Percentiles rank a stretch among this genome's conserved stretches.
Conservation (phyloP, 2,329 filamentous ascomycete genomes). For the Diaporthe sp. region DNA sequence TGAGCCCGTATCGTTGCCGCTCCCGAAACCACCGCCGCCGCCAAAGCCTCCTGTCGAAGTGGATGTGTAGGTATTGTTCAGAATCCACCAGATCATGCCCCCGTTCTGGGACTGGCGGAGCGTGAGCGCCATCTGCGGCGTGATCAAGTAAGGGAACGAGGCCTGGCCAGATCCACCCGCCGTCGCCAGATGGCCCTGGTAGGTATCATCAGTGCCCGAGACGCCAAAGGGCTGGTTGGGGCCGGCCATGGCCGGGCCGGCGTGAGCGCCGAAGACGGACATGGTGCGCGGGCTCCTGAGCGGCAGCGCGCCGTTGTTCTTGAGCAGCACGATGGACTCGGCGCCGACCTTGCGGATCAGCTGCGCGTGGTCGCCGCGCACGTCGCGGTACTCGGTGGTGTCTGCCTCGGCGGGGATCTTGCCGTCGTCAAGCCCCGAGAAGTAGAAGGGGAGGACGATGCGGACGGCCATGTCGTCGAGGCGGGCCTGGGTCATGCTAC, state of each 20-base stretch:
- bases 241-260: conserved; percentile 72
- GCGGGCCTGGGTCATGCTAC: conserved; percentile 67
- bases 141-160: conserved; percentile 66
- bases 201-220: conserved; percentile 34
- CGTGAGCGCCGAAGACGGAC: conserved; percentile 68
- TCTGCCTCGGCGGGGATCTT: conserved; percentile 63
- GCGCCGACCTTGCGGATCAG: conserved; percentile 64
- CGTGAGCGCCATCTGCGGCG: conserved; percentile 66
- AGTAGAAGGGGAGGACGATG: conserved; percentile 69
- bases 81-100: conserved; percentile 59
- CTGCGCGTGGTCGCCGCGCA: conserved; percentile 68
- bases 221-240: conserved; percentile 40
- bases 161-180: conserved; percentile 68
- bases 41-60: conserved; percentile 28
- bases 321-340: conserved; percentile 75
- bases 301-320: conserved; percentile 72
- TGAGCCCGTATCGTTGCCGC: not conserved
- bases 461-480: conserved; percentile 67
- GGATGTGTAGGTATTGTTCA: conserved; percentile 52
- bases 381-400: conserved; percentile 64
- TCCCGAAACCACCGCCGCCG: conserved; percentile 16
- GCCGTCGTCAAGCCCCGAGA: conserved; percentile 63
- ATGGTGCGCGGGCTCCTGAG: conserved; percentile 59
- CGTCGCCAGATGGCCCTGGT: conserved; percentile 58
- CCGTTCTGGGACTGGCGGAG: conserved; percentile 57